Evolutionary conservation across 1,284 basidiomycete species (phyloP).

Genomic region (Albatrellus sp.): DNA sequence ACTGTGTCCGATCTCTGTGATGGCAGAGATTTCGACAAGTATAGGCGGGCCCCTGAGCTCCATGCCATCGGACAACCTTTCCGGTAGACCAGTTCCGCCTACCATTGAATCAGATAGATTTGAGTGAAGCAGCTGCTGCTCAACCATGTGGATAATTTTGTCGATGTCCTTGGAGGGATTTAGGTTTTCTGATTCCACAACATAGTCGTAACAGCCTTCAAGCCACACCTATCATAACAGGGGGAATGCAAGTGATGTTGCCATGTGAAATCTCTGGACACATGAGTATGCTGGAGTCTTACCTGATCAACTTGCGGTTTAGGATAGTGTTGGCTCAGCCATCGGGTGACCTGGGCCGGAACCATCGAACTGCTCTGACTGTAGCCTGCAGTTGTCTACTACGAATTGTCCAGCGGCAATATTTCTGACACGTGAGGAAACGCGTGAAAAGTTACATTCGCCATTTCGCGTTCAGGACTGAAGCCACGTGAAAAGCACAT

Average conservation of each 20-base stretch:
- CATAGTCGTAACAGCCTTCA: constrained; percentile 53
- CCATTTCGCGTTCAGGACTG: not conserved
- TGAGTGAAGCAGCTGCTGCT: constrained; percentile 58
- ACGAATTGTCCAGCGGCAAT: not conserved
- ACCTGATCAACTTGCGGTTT: constrained; percentile 17
- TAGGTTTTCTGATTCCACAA: constrained; percentile 34
- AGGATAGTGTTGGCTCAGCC: constrained; percentile 16
- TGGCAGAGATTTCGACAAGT: constrained; percentile 56
- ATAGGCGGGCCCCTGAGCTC: constrained; percentile 31
- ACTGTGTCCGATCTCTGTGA: constrained; percentile 66
- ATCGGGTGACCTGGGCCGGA: constrained; percentile 14
- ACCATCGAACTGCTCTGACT: constrained; percentile 10
- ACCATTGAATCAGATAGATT: constrained; percentile 58
- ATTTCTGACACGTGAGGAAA: not conserved
- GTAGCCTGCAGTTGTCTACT: not conserved
- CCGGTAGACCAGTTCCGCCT: constrained; percentile 51
- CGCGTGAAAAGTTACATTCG: not conserved
- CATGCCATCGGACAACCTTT: constrained; percentile 25
- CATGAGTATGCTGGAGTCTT: not conserved
- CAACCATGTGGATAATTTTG: constrained; percentile 37
- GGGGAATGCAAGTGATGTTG: not conserved
- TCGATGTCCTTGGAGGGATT: constrained; percentile 33
- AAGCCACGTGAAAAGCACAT: not conserved
- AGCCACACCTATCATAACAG: constrained; percentile 50
- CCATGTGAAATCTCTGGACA: not conserved